A percentile compares a stretch with the other conserved stretches of the same genome.
Evolutionary conservation across 2,329 filamentous ascomycete genomes (phyloP).

Genomic region (Colletotrichum aenigma): DNA sequence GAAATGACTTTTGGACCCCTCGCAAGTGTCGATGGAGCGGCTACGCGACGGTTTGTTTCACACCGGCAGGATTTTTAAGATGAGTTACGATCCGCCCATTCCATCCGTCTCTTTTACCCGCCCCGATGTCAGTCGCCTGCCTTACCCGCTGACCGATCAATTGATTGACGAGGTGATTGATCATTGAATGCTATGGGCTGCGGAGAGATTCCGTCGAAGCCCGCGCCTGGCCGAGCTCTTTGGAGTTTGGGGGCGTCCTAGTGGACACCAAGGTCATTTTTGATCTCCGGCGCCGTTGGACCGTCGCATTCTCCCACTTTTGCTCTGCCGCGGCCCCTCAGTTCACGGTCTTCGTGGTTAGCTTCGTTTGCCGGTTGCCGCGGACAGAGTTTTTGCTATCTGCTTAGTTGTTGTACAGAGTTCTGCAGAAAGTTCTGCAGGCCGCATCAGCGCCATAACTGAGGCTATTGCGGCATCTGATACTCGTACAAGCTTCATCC

Average conservation of each 20-base stretch:
- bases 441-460: neutral
- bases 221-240: neutral
- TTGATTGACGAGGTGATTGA: neutral
- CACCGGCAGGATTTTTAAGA: slow-evolving; percentile 16
- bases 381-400: neutral
- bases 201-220: slow-evolving; percentile 7
- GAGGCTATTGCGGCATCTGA: neutral
- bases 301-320: neutral
- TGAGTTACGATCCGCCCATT: slow-evolving; percentile 8
- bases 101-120: neutral
- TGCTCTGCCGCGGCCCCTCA: neutral
- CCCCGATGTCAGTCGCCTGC: neutral
- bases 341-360: neutral
- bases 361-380: neutral
- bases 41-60: slow-evolving; percentile 15
- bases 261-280: neutral
- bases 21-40: neutral
- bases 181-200: neutral
- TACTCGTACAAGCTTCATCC: neutral
- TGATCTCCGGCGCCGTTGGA: neutral
- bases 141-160: neutral
- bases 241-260: neutral
- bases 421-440: neutral
- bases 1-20: slow-evolving; percentile 9
- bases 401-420: neutral